Base-by-base conservation (phyloP, 1,284 basidiomycete species). In the Heterobasidion occidentale region DNA sequence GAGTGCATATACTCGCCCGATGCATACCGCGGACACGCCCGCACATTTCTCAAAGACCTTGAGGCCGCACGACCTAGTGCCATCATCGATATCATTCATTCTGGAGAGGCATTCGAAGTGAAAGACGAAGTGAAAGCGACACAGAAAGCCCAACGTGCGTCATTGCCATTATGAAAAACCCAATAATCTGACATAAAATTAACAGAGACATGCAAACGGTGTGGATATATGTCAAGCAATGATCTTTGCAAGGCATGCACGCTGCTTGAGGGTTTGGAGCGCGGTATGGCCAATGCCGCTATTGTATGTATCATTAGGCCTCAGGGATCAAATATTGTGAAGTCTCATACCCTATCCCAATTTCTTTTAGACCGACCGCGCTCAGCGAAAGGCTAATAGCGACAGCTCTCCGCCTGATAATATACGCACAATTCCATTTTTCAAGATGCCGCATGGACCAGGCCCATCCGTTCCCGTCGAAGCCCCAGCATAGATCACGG, bases 1-100 rank as follows among this genome's bases (percentile, higher is more conserved):
- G 96, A 99, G 69, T 99, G 96, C 70, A 98, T 98, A 65, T 99
- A 99, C 71, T 97, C 94, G 3, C 97, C 97, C 4, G 93, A 95
- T 64, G 97, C 96, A 2, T 99, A 99, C 69, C 88, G 96, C 17
- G 97, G 97, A 0, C 94, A 98, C 68, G 95, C 97, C 0, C 79
- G 96, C 48, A 86, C 86, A 0, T 97, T 98, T 65, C 80, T 99
- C 47, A 99, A 99, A 70, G 94, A 98, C 62, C 80, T 99, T 14
- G 96, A 99, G 74, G 90, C 89, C 0, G 87, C 95, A 38, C 81
- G 96, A 17, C 94, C 97, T 0, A 92, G 89, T 63, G 91, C 92
- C 2, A 98, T 99, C 61, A 92, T 99, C 58, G 96, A 99, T 68
- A 97, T 99, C 60, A 98, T 99, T 53, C 92, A 97, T 67, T 95